Evolutionary conservation across 768 basidiomycete species (phyloP), one percentile per base, ranked within the genome.

Genomic region (Podaxis sp.): DNA sequence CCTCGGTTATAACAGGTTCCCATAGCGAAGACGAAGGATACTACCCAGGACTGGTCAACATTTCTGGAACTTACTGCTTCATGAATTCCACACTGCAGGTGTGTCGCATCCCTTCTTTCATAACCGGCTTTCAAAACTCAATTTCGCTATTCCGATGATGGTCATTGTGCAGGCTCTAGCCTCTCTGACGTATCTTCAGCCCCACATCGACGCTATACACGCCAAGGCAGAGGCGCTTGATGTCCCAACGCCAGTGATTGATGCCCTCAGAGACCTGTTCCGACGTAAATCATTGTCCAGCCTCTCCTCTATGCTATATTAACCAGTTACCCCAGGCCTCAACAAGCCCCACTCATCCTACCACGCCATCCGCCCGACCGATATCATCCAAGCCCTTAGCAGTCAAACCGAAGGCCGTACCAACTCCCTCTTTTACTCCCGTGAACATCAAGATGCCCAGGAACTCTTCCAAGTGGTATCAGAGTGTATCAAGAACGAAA

Each of bases 381-480:
- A 82, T 40, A 85, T 96, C 62, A 90, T 96, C 52, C 74, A 82
- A 17, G 89, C 87, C 2, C 82, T 96, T 33, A 84, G 86, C 17
- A 72, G 79, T 22, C 80, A 83, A 64, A 77, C 82, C 40, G 74
- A 79, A 38, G 83, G 82, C 55, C 83, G 83, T 65, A 70, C 79
- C 65, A 82, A 83, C 67, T 82, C 89, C 0, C 81, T 95, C 11
- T 89, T 96, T 74, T 86, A 87, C 66, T 94, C 94, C 1, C 88
- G 93, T 12, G 95, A 97, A 72, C 96, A 99, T 72, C 96, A 99
- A 77, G 96, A 99, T 72, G 96, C 96, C 4, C 96, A 99, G 71
- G 96, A 99, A 72, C 83, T 99, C n/a, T 98, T 97, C 77, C 90
- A 96, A 68, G 87, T 98, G 36, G 79, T 98, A 8, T 90, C 95